These are phyloP conservation scores for Chamaenerion angustifolium DNA, from an alignment of 345 rosid genomes.

Conservation along the genomic window DNA sequence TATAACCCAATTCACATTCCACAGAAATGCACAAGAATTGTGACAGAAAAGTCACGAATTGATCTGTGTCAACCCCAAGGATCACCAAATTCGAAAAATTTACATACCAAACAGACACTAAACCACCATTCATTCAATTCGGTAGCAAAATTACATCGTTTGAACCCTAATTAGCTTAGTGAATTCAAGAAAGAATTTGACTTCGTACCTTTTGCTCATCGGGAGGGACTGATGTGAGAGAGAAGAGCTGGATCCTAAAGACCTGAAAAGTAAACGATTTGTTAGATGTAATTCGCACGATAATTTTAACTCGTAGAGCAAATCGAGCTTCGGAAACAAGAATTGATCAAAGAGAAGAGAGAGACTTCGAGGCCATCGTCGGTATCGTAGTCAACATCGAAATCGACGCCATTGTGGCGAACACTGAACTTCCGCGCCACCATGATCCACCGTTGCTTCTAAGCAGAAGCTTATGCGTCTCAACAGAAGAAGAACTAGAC, in stretches of 20 bases:
- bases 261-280: slow-evolving; percentile 28
- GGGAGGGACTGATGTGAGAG: slow-evolving; percentile 73
- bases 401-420: slow-evolving; percentile 33
- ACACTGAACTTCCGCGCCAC: slow-evolving; percentile 51
- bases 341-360: slow-evolving; percentile 3
- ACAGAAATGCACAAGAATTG: too few relatives aligned
- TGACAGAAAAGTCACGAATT: too few relatives aligned
- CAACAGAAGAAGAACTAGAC: neutral
- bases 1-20: slow-evolving; percentile 3
- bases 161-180: too few relatives aligned
- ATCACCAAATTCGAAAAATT: too few relatives aligned
- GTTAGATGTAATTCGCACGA: neutral
- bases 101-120: too few relatives aligned
- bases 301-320: too few relatives aligned
- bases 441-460: slow-evolving; percentile 19
- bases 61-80: too few relatives aligned
- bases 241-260: slow-evolving; percentile 64
- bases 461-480: neutral
- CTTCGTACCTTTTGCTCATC: slow-evolving; percentile 50
- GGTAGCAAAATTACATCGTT: too few relatives aligned
- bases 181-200: too few relatives aligned
- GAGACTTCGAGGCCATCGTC: slow-evolving; percentile 70
- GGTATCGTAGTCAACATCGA: slow-evolving; percentile 54
- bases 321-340: neutral
- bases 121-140: too few relatives aligned